Evolutionary conservation across 192 early-diverging fungal species (phyloP), one percentile per base, ranked within the genome.

Genomic region (Coemansia sp.): DNA sequence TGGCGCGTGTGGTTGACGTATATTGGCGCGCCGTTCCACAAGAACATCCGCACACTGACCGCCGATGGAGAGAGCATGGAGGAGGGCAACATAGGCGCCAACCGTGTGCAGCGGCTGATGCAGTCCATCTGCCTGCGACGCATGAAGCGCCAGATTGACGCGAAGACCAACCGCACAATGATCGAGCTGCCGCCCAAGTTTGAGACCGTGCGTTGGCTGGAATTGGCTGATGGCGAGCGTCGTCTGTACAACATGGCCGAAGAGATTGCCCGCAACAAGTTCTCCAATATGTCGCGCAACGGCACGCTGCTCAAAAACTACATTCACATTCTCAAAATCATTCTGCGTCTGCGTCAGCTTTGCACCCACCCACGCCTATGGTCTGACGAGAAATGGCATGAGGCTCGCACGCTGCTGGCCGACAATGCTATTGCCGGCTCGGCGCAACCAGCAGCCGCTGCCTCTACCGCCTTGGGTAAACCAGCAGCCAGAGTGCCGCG

Each of bases 111-210:
- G 62, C 67, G 69, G n/a, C 54, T 81, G 66, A 81, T 81, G 78
- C 78, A 81, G 64, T 67, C 73, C 7, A 66, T 77, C 3, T 82
- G 80, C 47, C 66, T 98, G 32, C 89, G 96, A 0, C 85, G 96
- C 24, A 98, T 95, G 49, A 98, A 98, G 64, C 72, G 83, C 23
- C 88, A 89, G 72, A 83, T 82, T 8, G 85, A 87, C 48, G 49
- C 49, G 16, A 79, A 68, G 49, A 80, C 90, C n/a, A 93, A 93
- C 5, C 82, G 89, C 52, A 87, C 88, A 8, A 89, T 98, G 54
- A 74, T 98, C 6, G 73, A 80, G 48, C 61, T 98, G 50, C 95
- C 94, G 14, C 72, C 84, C 21, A 88, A 87, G 30, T 66, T 71
- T 2, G 81, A 85, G 34, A 81, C 79, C 10, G 82, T 89, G 47